Evolutionary conservation across 139 green algal genomes (phyloP).

Genomic region (Closterium sp.): DNA sequence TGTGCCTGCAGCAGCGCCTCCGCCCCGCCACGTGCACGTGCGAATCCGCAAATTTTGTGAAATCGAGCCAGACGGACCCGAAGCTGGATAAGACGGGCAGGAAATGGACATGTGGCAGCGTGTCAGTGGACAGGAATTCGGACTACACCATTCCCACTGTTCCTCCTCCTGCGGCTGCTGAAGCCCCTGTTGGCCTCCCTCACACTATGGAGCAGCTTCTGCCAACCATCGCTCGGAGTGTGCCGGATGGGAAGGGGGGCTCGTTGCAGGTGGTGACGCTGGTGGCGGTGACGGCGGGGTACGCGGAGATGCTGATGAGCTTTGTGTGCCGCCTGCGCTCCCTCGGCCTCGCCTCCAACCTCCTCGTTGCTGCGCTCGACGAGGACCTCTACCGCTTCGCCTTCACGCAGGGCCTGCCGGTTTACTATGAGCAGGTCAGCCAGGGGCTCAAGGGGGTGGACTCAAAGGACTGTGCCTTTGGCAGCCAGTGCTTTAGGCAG

Average conservation of each 20-base stretch:
- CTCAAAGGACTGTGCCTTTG: conserved; percentile 8
- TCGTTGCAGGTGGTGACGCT: conserved; percentile 10
- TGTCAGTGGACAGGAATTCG: conserved; percentile 18
- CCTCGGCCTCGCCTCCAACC: conserved; percentile 10
- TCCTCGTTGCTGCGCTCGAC: conserved; percentile 17
- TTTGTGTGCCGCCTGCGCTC: conserved; percentile 22
- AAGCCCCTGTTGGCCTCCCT: conserved; percentile 5
- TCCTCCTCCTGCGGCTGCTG: neutral
- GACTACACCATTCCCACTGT: neutral
- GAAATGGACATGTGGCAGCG: conserved; percentile 27
- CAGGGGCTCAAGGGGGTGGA: neutral
- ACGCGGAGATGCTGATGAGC: conserved; percentile 35
- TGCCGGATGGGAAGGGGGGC: neutral
- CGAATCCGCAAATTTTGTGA: conserved; percentile 14
- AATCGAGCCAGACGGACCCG: conserved; percentile 9
- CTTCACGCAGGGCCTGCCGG: conserved; percentile 18
- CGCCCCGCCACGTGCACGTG: conserved; percentile 23
- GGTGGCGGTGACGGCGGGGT: conserved; percentile 5
- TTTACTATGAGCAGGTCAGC: conserved; percentile 13
- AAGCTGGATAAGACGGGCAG: conserved; percentile 8
- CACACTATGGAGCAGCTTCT: conserved; percentile 18
- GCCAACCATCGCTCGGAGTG: neutral
- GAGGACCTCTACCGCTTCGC: conserved; percentile 17
- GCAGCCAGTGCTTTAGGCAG: conserved; percentile 31
- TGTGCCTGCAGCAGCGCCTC: conserved; percentile 25